Conservation (phyloP, 371 early-diverging fungal species). For the Chytridium lagenaria region DNA sequence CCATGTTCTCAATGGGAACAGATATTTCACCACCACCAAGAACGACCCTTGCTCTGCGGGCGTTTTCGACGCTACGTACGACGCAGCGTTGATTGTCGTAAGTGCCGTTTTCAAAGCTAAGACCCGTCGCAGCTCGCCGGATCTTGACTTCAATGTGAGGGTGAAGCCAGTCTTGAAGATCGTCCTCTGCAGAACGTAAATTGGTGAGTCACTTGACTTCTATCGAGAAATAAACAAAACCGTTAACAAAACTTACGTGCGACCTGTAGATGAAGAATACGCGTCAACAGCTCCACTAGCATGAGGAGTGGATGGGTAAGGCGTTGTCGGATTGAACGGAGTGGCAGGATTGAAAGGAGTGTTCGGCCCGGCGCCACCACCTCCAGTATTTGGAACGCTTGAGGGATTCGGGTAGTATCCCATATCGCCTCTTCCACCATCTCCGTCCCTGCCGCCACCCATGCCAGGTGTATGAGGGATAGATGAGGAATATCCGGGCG, state of each 20-base stretch:
- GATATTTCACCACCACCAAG: conserved; percentile 37
- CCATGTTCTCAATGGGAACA: conserved; percentile 58
- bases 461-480: conserved; percentile 41
- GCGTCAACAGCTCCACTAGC: conserved; percentile 3
- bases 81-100: conserved; percentile 56
- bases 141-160: conserved; percentile 70
- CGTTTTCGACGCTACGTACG: conserved; percentile 57
- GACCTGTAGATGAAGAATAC: neutral
- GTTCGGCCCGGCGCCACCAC: conserved; percentile 20
- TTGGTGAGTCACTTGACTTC: neutral
- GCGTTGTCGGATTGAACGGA: conserved; percentile 41
- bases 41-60: conserved; percentile 23
- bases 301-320: conserved; percentile 27
- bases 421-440: neutral
- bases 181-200: conserved; percentile 12
- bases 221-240: neutral
- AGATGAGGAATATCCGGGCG: conserved; percentile 26
- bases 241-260: neutral
- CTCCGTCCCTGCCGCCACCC: too few relatives aligned
- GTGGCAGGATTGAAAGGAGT: conserved; percentile 44
- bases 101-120: conserved; percentile 37
- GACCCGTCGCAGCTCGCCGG: conserved; percentile 24
- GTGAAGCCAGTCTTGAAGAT: conserved; percentile 66
- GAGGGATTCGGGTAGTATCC: conserved; percentile 34
- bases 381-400: conserved; percentile 29